Percentiles rank a stretch among this genome's conserved stretches.
These are phyloP conservation scores for Fusarium floridanum DNA, from an alignment of 2,329 filamentous ascomycete species.

Conservation along the genomic window DNA sequence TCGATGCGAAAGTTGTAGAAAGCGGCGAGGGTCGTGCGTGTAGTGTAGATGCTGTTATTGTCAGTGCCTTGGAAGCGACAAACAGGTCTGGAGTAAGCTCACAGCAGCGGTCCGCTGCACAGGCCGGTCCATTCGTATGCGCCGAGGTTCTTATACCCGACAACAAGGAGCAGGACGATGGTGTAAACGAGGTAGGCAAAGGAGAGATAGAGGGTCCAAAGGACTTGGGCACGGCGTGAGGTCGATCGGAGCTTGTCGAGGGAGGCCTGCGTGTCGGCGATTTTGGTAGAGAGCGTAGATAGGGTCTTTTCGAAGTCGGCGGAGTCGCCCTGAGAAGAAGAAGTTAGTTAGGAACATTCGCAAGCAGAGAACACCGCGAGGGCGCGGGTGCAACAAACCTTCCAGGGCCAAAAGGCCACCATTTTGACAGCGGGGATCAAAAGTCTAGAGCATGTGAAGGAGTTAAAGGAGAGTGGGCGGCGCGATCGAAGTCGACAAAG, in stretches of 20 bases:
- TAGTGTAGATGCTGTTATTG: slow-evolving; percentile 77
- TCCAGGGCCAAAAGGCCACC: slow-evolving; percentile 90
- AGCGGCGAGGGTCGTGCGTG: slow-evolving; percentile 74
- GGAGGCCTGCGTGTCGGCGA: slow-evolving; percentile 77
- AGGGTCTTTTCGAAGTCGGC: slow-evolving; percentile 95
- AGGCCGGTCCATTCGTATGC: slow-evolving; percentile 83
- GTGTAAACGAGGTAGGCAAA: slow-evolving; percentile 92
- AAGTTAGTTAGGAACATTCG: slow-evolving; percentile 22
- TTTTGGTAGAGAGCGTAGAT: slow-evolving; percentile 84
- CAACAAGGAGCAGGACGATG: slow-evolving; percentile 84
- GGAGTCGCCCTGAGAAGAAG: slow-evolving; percentile 74
- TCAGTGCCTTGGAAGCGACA: slow-evolving; percentile 24
- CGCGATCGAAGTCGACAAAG: not conserved
- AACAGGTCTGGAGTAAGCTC: slow-evolving; percentile 49
- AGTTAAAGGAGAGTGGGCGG: slow-evolving; percentile 11
- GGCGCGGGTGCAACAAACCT: slow-evolving; percentile 62
- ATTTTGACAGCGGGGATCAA: slow-evolving; percentile 59
- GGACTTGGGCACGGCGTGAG: slow-evolving; percentile 82
- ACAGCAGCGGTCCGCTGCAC: slow-evolving; percentile 83
- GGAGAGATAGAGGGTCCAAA: slow-evolving; percentile 90
- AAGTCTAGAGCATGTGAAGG: slow-evolving; percentile 24
- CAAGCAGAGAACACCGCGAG: not conserved
- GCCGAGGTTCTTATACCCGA: slow-evolving; percentile 85
- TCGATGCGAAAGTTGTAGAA: slow-evolving; percentile 88
- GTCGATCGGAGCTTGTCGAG: slow-evolving; percentile 80